phyloP scores from a whole-genome alignment of 2,329 filamentous ascomycete genomes.

The Cordyceps fumosorosea region DNA sequence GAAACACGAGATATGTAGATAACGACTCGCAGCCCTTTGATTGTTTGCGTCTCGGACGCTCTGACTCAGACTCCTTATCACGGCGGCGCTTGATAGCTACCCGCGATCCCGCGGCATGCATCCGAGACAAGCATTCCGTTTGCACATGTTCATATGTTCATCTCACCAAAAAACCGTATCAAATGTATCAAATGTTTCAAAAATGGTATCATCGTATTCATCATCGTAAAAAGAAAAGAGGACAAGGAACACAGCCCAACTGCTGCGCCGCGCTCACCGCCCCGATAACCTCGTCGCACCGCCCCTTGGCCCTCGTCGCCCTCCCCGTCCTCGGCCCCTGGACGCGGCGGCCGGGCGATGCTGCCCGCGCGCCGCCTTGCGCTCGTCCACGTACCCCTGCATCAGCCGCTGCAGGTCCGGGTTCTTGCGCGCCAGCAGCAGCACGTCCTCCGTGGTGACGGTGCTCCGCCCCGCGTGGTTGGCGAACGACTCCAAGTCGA shows the following conservation, averaged over 20 bases:
- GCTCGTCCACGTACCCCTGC: slow-evolving; percentile 57
- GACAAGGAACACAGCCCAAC: no score
- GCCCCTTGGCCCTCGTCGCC: slow-evolving; percentile 23
- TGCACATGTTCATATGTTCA: background rate
- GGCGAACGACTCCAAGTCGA: slow-evolving; percentile 50
- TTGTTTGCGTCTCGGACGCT: background rate
- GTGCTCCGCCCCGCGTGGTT: slow-evolving; percentile 76
- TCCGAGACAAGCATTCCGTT: background rate
- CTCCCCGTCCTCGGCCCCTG: slow-evolving; percentile 15
- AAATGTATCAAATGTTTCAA: background rate
- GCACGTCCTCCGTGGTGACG: slow-evolving; percentile 78
- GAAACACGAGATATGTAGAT: background rate
- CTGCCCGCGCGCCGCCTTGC: slow-evolving; percentile 37
- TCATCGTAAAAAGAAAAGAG: background rate
- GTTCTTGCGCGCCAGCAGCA: slow-evolving; percentile 81
- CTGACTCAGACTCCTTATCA: background rate
- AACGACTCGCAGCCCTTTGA: background rate
- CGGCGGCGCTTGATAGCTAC: background rate
- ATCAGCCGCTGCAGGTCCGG: slow-evolving; percentile 75
- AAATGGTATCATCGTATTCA: background rate
- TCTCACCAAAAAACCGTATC: no score
- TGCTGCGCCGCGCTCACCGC: background rate
- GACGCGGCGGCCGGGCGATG: slow-evolving; percentile 12
- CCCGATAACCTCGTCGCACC: slow-evolving; percentile 15
- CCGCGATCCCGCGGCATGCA: background rate